Percentiles rank a stretch among this genome's conserved stretches.
Conservation (phyloP, 495 filamentous ascomycete species). For the Clohesyomyces aquaticus region DNA sequence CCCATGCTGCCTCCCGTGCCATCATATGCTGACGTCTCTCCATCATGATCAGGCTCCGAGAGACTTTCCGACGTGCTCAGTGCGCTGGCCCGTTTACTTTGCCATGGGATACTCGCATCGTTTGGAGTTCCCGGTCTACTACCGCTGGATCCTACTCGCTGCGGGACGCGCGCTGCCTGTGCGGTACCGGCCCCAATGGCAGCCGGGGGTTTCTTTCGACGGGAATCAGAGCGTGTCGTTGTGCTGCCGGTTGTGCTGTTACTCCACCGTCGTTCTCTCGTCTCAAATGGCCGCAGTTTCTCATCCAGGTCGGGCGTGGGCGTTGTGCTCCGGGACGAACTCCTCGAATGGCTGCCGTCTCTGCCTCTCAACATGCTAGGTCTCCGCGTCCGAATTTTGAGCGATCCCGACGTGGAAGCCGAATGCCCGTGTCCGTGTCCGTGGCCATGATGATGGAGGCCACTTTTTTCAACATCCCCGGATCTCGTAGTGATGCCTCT, state of each 20-base stretch:
- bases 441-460: constrained; percentile 13
- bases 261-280: constrained; percentile 39
- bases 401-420: constrained; percentile 15
- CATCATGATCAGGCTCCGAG: constrained; percentile 14
- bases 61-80: constrained; percentile 28
- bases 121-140: constrained; percentile 31
- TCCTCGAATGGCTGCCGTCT: constrained; percentile 33
- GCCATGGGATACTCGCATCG: constrained; percentile 9
- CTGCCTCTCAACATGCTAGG: constrained; percentile 29
- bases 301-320: constrained; percentile 39
- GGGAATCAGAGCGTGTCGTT: constrained; percentile 27
- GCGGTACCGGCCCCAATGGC: constrained; percentile 4
- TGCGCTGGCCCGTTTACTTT: constrained; percentile 32
- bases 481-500: constrained; percentile 13
- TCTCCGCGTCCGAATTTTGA: constrained; percentile 26
- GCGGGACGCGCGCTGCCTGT: background rate
- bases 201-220: constrained; percentile 15
- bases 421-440: constrained; percentile 12
- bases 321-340: constrained; percentile 35
- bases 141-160: constrained; percentile 7
- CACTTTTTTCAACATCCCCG: constrained; percentile 28
- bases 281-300: constrained; percentile 8
- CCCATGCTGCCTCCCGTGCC: constrained; percentile 14
- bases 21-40: constrained; percentile 2
- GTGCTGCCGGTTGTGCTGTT: constrained; percentile 38